These are phyloP conservation scores for Russula dissimulans DNA, from an alignment of 768 basidiomycete genomes.

Conservation along the genomic window DNA sequence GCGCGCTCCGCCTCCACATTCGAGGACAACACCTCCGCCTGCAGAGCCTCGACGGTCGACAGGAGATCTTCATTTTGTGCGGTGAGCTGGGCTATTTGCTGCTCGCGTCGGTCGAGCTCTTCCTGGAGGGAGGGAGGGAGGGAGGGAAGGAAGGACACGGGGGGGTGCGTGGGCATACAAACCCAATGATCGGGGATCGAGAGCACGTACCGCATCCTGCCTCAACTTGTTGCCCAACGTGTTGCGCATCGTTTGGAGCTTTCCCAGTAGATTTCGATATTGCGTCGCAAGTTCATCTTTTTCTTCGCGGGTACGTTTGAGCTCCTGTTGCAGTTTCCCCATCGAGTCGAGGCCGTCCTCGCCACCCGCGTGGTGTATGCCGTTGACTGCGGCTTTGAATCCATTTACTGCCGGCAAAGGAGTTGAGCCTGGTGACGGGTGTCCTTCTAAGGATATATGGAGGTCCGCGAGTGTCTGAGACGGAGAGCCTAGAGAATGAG, in stretches of 20 bases:
- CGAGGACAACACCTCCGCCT: conserved; percentile 66
- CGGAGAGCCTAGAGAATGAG: conserved; percentile 6
- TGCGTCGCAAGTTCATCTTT: conserved; percentile 81
- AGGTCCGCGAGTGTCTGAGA: conserved; percentile 13
- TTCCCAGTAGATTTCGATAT: conserved; percentile 78
- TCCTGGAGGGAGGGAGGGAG: conserved; percentile 46
- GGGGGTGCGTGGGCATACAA: conserved; percentile 13
- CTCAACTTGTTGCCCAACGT: conserved; percentile 89
- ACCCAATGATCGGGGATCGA: neutral
- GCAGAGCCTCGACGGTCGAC: conserved; percentile 67
- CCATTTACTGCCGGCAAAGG: conserved; percentile 22
- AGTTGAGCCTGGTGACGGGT: conserved; percentile 19
- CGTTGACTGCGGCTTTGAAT: conserved; percentile 21
- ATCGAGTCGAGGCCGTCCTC: conserved; percentile 40
- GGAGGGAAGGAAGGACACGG: conserved; percentile 12
- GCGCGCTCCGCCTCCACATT: conserved; percentile 68
- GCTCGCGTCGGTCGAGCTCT: conserved; percentile 92
- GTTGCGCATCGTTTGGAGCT: conserved; percentile 87
- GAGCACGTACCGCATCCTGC: conserved; percentile 80
- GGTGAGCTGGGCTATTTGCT: conserved; percentile 68
- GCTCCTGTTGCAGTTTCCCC: conserved; percentile 59
- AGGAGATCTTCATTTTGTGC: conserved; percentile 69
- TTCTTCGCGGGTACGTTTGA: conserved; percentile 69
- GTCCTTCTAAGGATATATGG: conserved; percentile 25
- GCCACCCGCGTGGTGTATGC: conserved; percentile 26